Evolutionary conservation across 768 basidiomycete genomes (phyloP), one percentile per base, ranked within the genome.

Genomic region (Dentipellis sp.): DNA sequence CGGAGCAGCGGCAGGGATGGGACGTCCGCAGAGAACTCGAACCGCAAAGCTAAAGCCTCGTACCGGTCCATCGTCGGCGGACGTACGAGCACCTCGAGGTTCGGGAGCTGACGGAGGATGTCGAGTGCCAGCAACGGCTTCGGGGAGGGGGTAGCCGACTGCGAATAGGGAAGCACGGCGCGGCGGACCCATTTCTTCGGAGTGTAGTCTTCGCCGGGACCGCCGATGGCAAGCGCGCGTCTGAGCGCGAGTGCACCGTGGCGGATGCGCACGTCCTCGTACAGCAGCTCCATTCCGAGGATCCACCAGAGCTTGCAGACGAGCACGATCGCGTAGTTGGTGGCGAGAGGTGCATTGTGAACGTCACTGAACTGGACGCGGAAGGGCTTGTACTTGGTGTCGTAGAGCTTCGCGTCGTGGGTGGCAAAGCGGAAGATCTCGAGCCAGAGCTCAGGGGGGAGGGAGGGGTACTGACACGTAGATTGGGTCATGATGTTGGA

Each of bases 41-140:
- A 61, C 34, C 21, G 54, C 14, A 8, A 51, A 38, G 29, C 2
- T 10, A 8, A 51, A 38, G 29, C 2, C 5, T 39, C 36, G 17
- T 16, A 51, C 12, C 11, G 42, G 42, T 16, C 14, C 9, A 19
- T 14, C 17, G 29, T 14, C 23, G 56, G 56, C 6, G 59, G 58
- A 8, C 60, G 58, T 45, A 61, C 58, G 55, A 61, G 60, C 7
- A 61, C 60, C 23, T 59, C 57, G 52, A 61, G 50, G 19, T 56
- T 17, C 0, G 60, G 38, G 42, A 54, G 52, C 52, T 42, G 58
- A 8, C 19, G 38, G 42, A 61, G 58, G 34, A 61, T 46, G 1
- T 36, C 45, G 17, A 61, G 40, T 4, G 58, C 58, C 4, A 53
- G 60, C 6, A 52, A 52, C 14, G 55, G 3, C 10, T 35, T 23